Conservation (phyloP, 75 land plant species). For the Isoetes taiwanensis region DNA sequence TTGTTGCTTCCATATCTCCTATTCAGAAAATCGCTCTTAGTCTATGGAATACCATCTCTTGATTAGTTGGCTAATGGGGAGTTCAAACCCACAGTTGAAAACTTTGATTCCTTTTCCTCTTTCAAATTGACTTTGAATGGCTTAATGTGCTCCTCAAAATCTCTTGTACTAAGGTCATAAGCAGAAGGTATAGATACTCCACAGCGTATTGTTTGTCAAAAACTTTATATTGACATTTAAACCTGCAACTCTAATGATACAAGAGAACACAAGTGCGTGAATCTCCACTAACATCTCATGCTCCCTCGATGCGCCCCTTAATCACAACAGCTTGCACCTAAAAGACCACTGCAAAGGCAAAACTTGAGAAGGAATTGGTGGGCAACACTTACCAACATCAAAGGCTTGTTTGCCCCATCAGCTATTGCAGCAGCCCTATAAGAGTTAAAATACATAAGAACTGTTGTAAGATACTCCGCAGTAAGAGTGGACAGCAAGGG, state of each 20-base stretch:
- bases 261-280: slow-evolving; percentile 79
- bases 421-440: slow-evolving; percentile 75
- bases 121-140: slow-evolving; percentile 72
- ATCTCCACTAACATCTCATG: slow-evolving; percentile 99
- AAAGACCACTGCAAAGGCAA: background rate
- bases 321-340: slow-evolving; percentile 99
- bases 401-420: slow-evolving; percentile 97
- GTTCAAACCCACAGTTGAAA: slow-evolving; percentile 63
- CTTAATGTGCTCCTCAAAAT: slow-evolving; percentile 39
- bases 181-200: slow-evolving; percentile 21
- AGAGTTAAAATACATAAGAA: slow-evolving; percentile 84
- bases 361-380: background rate
- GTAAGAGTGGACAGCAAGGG: slow-evolving; percentile 79
- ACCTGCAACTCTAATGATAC: slow-evolving; percentile 80
- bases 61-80: background rate
- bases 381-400: slow-evolving; percentile 67
- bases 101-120: slow-evolving; percentile 84
- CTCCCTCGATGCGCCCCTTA: slow-evolving; percentile 96
- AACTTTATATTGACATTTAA: slow-evolving; percentile 45
- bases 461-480: slow-evolving; percentile 87
- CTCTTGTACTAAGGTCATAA: slow-evolving; percentile 28
- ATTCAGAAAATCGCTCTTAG: background rate
- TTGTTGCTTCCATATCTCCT: slow-evolving; percentile 88
- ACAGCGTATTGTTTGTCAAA: background rate
- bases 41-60: background rate